Evolutionary conservation across 2,329 filamentous ascomycete species (phyloP).

Genomic region (Colletotrichum camelliae): DNA sequence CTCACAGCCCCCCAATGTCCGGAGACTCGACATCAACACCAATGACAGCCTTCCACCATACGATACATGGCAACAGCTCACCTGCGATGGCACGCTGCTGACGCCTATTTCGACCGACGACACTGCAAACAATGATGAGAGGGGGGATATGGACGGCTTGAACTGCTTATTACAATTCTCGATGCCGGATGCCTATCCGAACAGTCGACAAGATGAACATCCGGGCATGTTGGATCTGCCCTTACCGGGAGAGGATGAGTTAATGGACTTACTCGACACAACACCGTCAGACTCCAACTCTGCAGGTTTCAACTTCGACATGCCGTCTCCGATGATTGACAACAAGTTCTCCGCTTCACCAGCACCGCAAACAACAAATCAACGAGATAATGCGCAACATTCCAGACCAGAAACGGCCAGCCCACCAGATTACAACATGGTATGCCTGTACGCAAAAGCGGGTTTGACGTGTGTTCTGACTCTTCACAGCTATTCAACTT

Average conservation of each 20-base stretch:
- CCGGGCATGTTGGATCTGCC: neutral
- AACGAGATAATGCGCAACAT: neutral
- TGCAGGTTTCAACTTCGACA: neutral
- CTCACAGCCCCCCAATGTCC: neutral
- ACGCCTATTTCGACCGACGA: neutral
- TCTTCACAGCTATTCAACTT: neutral
- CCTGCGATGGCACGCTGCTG: neutral
- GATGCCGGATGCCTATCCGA: neutral
- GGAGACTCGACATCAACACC: neutral
- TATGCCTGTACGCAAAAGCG: neutral
- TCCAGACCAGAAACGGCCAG: neutral
- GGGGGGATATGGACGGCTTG: neutral
- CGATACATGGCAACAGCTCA: neutral
- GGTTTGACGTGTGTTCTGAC: neutral
- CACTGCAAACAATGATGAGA: neutral
- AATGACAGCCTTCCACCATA: neutral
- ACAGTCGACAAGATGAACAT: neutral
- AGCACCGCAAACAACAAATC: too few species aligned
- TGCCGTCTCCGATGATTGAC: neutral
- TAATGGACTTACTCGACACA: slow-evolving; percentile 6
- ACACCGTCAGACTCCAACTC: slow-evolving; percentile 7
- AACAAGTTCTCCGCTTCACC: neutral
- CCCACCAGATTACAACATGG: slow-evolving; percentile 7
- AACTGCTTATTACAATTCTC: neutral
- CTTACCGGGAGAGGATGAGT: neutral